Evolutionary conservation across 2,329 filamentous ascomycete genomes (phyloP), one percentile per base, ranked within the genome.

Genomic region (Penicillium hesseltinei): DNA sequence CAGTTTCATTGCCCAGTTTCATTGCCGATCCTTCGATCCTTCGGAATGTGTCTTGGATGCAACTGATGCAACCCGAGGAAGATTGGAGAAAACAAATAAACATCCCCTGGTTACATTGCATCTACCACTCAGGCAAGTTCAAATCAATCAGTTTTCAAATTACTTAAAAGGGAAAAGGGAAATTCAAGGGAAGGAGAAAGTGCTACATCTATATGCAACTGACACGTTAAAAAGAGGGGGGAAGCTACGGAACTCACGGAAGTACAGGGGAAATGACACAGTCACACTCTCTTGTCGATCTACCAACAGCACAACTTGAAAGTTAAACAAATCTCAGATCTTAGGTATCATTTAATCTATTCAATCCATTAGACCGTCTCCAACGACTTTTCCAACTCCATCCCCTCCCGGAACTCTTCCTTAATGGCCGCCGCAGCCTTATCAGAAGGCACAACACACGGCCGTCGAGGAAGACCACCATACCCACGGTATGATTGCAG

Each of bases 401-500:
- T 70, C 0, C 66, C 68, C 57, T 78, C 76, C 8, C 66, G 69
- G 56, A 77, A 72, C 46, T 69, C 67, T n/a, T 70, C 71, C 55
- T 75, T 72, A 53, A 74, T 66, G 33, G 66, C 71, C 6, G 65
- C 62, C 4, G 68, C 69, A 29, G 69, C 71, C 55, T 69, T 63
- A 36, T 60, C 61, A 35, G 72, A 77, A 3, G 82, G 81, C 57
- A 77, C 75, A 36, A 81, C 81, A 56, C 83, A 79, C 2, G 91
- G 91, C 66, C 83, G 81, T 59, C 91, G 83, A 5, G 90, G 89
- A 72, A 86, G 85, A 4, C 88, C 89, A 29, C 91, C 91, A 71
- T 95, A 95, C 48, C 90, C 90, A 70, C 85, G 91, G 74, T 91
- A 91, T 64, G 80, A 85, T 78, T 94, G 86, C 66, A 95, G 87